A percentile compares a stretch with the other conserved stretches of the same genome.
Conservation (phyloP, 2,329 filamentous ascomycete species). For the Sclerotinia subarctica region DNA sequence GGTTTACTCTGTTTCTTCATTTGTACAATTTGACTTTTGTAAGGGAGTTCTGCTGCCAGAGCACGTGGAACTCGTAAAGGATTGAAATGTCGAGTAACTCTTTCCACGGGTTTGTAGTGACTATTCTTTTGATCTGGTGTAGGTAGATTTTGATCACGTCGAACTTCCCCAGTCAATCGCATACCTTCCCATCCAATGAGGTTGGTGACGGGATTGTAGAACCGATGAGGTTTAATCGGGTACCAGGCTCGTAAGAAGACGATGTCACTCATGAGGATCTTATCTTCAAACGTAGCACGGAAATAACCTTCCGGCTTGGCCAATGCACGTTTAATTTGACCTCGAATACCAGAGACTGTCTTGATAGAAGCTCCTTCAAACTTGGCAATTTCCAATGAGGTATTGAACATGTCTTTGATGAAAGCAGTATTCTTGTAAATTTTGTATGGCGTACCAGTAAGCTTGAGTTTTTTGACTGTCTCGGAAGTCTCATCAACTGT, state of each 20-base stretch:
- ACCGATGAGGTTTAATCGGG: constrained; percentile 88
- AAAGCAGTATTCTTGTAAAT: constrained; percentile 99
- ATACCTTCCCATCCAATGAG: constrained; percentile 88
- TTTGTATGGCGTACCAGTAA: constrained; percentile 91
- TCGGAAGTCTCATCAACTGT: constrained; percentile 94
- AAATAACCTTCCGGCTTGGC: constrained; percentile 93
- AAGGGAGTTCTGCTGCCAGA: constrained; percentile 80
- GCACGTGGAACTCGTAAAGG: constrained; percentile 68
- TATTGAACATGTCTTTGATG: constrained; percentile 97
- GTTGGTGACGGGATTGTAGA: constrained; percentile 96
- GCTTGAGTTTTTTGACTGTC: constrained; percentile 98
- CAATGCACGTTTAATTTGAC: constrained; percentile 94
- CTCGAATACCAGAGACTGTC: constrained; percentile 91
- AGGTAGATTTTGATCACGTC: constrained; percentile 68
- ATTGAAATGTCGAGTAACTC: constrained; percentile 72
- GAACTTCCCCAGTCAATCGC: constrained; percentile 90
- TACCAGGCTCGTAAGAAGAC: constrained; percentile 97
- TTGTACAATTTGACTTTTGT: constrained; percentile 82
- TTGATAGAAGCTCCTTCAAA: constrained; percentile 96
- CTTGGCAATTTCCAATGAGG: constrained; percentile 90
- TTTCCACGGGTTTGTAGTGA: constrained; percentile 71
- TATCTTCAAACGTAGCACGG: constrained; percentile 97
- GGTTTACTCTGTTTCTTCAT: constrained; percentile 75
- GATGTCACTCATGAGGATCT: constrained; percentile 94
- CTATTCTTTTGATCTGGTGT: constrained; percentile 82